Evolutionary conservation across 1,139 yeast genomes (phyloP).

Genomic region (Debaryomyces udenii): DNA sequence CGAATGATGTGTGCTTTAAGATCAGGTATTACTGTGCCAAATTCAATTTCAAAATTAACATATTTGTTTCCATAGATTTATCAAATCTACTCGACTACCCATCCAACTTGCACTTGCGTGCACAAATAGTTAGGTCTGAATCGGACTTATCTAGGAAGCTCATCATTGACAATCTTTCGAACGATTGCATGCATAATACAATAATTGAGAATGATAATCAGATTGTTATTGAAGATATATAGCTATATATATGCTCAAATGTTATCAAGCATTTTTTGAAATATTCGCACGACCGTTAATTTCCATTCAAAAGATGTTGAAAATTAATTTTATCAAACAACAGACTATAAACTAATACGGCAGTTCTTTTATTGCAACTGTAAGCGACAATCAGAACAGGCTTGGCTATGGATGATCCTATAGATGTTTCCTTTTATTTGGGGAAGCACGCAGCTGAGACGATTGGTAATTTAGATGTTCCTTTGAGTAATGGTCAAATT

Average conservation of each 20-base stretch:
- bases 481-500: constrained; percentile 69
- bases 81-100: constrained; percentile 13
- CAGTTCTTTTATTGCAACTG: background rate
- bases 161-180: background rate
- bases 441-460: constrained; percentile 38
- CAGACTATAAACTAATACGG: background rate
- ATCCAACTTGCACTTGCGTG: constrained; percentile 4
- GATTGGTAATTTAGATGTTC: constrained; percentile 57
- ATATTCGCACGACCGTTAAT: constrained; percentile 6
- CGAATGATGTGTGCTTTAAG: constrained; percentile 14
- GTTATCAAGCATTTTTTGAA: background rate
- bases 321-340: constrained; percentile 1
- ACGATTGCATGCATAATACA: constrained; percentile 2
- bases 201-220: background rate
- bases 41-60: constrained; percentile 15
- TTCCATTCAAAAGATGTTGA: constrained; percentile 5
- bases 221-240: constrained; percentile 2
- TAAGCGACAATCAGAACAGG: constrained; percentile 4
- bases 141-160: background rate
- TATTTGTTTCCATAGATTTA: constrained; percentile 13
- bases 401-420: constrained; percentile 32
- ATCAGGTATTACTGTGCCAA: constrained; percentile 19
- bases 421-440: constrained; percentile 43
- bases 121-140: constrained; percentile 4
- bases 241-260: background rate